Evolutionary conservation across 2,329 filamentous ascomycete species (phyloP).

Genomic region (Fusarium sp.): DNA sequence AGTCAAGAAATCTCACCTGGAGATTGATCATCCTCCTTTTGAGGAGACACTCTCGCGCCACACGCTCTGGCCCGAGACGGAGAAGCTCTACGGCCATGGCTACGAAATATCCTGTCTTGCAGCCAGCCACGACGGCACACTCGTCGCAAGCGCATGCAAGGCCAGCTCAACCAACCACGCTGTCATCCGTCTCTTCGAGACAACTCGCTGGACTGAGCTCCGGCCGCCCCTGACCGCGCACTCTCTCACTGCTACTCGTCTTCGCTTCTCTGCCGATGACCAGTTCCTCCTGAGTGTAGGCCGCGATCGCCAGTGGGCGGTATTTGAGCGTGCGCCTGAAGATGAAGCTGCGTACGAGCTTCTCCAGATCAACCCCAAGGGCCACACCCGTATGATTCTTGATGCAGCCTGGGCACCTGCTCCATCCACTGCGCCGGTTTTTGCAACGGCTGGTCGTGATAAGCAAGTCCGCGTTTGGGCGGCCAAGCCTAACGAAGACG

Average conservation of each 20-base stretch:
- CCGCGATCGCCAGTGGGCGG: slow-evolving; percentile 87
- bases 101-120: slow-evolving; percentile 94
- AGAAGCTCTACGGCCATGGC: slow-evolving; percentile 97
- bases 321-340: slow-evolving; percentile 69
- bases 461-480: slow-evolving; percentile 82
- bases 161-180: slow-evolving; percentile 94
- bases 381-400: slow-evolving; percentile 91
- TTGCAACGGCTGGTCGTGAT: slow-evolving; percentile 90
- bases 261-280: slow-evolving; percentile 83
- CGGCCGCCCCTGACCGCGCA: slow-evolving; percentile 85
- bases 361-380: slow-evolving; percentile 77
- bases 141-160: slow-evolving; percentile 92
- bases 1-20: slow-evolving; percentile 68
- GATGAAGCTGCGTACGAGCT: slow-evolving; percentile 61
- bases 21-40: slow-evolving; percentile 77
- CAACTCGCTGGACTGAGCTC: slow-evolving; percentile 85
- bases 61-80: slow-evolving; percentile 93
- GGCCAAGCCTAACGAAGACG: slow-evolving; percentile 45
- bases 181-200: slow-evolving; percentile 91
- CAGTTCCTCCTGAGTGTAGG: slow-evolving; percentile 84
- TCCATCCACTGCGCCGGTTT: slow-evolving; percentile 57
- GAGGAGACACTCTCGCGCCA: slow-evolving; percentile 91
- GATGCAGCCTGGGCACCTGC: slow-evolving; percentile 83
- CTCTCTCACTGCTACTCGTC: slow-evolving; percentile 81
- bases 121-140: slow-evolving; percentile 73